These are phyloP conservation scores for Sindora glabra DNA, from an alignment of 306 rosid genomes.

Conservation along the genomic window DNA sequence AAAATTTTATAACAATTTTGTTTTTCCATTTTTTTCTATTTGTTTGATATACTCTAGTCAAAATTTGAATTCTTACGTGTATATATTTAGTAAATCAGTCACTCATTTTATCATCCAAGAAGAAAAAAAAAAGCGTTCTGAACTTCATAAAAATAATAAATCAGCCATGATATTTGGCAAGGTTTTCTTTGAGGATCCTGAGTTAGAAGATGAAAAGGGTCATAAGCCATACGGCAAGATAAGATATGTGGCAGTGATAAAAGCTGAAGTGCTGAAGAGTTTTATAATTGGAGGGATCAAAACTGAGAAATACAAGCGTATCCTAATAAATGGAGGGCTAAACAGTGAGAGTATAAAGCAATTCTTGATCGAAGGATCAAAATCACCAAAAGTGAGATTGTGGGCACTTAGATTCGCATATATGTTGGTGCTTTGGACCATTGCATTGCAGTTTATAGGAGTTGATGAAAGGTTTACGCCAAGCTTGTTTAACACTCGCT, in stretches of 20 bases:
- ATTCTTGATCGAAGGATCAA: not conserved
- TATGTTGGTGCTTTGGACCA: conserved; percentile 37
- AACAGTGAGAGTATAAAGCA: conserved; percentile 23
- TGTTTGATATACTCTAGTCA: no score
- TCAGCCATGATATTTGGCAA: conserved; percentile 14
- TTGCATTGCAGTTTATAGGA: conserved; percentile 30
- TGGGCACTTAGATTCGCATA: conserved; percentile 38
- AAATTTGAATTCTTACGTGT: no score
- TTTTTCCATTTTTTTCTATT: no score
- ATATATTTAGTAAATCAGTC: no score
- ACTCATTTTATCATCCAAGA: no score
- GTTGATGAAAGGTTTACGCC: conserved; percentile 20
- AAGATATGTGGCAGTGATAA: conserved; percentile 7
- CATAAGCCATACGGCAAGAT: conserved; percentile 14
- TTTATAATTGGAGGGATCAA: conserved; percentile 17
- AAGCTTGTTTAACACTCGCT: conserved; percentile 12
- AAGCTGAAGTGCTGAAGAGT: conserved; percentile 13
- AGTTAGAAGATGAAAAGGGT: conserved; percentile 2
- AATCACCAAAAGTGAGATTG: conserved; percentile 15
- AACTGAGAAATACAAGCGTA: conserved; percentile 27
- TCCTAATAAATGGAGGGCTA: conserved; percentile 26
- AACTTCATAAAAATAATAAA: no score
- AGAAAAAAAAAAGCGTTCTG: no score
- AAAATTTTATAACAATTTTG: no score
- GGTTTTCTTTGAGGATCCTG: conserved; percentile 10